Evolutionary conservation across 768 basidiomycete genomes (phyloP).

Genomic region (Collybiopsis luxurians): DNA sequence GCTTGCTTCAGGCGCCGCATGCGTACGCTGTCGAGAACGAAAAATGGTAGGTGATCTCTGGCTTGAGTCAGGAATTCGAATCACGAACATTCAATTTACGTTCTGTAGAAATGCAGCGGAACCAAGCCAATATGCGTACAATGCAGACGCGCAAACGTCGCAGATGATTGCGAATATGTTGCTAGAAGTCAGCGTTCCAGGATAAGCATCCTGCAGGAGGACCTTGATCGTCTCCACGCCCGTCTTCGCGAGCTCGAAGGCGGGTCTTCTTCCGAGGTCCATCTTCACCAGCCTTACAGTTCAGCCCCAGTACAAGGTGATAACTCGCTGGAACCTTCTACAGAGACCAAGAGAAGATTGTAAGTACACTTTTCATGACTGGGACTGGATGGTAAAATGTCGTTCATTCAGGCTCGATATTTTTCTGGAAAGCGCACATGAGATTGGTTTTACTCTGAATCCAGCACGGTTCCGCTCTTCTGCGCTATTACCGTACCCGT

Average conservation of each 20-base stretch:
- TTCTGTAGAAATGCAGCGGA: constrained; percentile 39
- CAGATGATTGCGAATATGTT: constrained; percentile 45
- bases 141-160: constrained; percentile 32
- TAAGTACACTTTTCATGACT: background rate
- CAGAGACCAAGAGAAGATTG: background rate
- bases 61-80: background rate
- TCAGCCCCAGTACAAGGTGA: background rate
- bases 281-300: constrained; percentile 9
- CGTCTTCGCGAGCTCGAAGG: constrained; percentile 32
- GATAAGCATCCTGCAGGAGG: constrained; percentile 35
- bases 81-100: background rate
- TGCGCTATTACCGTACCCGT: constrained; percentile 16
- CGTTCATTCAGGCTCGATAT: constrained; percentile 3
- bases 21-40: background rate
- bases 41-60: background rate
- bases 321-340: background rate
- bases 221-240: constrained; percentile 31
- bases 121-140: constrained; percentile 36
- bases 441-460: constrained; percentile 46
- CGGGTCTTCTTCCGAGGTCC: background rate
- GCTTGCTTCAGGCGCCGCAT: background rate
- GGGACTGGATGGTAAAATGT: background rate
- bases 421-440: constrained; percentile 34
- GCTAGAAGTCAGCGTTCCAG: constrained; percentile 36
- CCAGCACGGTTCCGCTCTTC: constrained; percentile 31